Percentiles rank a stretch among this genome's conserved stretches.
phyloP scores from a whole-genome alignment of 805 yeast genomes.

The Ogataea glucozyma region DNA sequence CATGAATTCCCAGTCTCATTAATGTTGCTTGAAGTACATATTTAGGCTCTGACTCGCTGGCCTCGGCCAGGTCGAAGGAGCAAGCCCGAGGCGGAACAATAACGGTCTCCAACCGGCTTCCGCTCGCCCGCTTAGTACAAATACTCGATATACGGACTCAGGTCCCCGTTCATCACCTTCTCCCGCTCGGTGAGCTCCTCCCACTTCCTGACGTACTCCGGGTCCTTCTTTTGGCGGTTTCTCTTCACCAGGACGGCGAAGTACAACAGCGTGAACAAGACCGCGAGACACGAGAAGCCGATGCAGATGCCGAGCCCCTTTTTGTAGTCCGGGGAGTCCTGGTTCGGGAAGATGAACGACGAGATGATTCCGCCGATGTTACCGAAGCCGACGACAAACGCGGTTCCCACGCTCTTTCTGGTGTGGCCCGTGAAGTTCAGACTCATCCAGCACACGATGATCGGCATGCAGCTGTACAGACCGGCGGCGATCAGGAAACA shows the following conservation, averaged over 20 bases:
- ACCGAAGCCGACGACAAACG: constrained; percentile 66
- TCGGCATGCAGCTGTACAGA: constrained; percentile 64
- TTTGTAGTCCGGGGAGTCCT: constrained; percentile 59
- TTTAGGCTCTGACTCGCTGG: too few species aligned
- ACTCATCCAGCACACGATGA: constrained; percentile 67
- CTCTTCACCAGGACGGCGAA: constrained; percentile 33
- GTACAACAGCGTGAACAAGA: constrained; percentile 37
- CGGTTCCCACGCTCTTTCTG: constrained; percentile 51
- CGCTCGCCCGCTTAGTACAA: constrained; percentile 36
- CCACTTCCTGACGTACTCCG: constrained; percentile 33
- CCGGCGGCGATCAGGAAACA: constrained; percentile 63
- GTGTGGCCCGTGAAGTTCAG: constrained; percentile 64
- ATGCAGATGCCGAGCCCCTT: constrained; percentile 56
- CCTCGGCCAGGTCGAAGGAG: too few species aligned
- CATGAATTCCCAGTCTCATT: too few species aligned
- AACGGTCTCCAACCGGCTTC: background rate
- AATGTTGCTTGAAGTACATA: too few species aligned
- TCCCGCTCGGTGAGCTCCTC: constrained; percentile 28
- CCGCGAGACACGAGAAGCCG: constrained; percentile 46
- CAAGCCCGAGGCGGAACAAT: background rate
- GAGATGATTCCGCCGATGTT: constrained; percentile 73
- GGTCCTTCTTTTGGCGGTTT: constrained; percentile 39
- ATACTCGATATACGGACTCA: constrained; percentile 48
- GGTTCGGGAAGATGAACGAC: constrained; percentile 53
- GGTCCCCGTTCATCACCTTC: constrained; percentile 36